Conservation (phyloP, 345 rosid species). For the Citrus reticulata region DNA sequence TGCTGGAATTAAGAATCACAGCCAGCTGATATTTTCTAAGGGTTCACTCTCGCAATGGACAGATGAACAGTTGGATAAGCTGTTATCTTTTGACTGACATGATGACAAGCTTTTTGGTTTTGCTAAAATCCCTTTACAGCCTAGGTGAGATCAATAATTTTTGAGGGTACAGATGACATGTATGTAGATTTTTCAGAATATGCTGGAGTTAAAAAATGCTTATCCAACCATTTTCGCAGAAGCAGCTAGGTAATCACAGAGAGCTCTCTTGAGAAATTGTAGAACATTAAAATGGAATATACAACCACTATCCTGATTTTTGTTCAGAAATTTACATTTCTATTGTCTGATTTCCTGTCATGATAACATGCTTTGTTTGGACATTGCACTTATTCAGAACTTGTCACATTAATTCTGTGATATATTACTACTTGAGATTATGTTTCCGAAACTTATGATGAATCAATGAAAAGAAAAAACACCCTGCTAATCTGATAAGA, state of each 20-base stretch:
- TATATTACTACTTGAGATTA: too few relatives aligned
- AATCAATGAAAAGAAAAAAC: not conserved
- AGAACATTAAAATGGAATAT: not conserved
- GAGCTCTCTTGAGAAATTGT: not conserved
- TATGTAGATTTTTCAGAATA: not conserved
- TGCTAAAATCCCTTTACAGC: not conserved
- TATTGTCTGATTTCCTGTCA: too few relatives aligned
- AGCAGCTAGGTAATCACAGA: not conserved
- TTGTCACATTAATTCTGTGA: too few relatives aligned
- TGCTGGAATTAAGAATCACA: constrained; percentile 6
- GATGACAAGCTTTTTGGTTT: not conserved
- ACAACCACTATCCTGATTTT: not conserved
- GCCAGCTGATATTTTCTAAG: constrained; percentile 17
- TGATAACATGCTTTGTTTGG: too few relatives aligned
- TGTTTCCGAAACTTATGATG: not conserved
- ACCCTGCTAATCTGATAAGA: too few relatives aligned
- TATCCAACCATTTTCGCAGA: not conserved
- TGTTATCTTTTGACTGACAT: constrained; percentile 52
- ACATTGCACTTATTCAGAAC: too few relatives aligned
- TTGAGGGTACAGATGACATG: not conserved
- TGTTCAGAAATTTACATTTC: not conserved
- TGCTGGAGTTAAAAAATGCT: not conserved
- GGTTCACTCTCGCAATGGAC: constrained; percentile 67
- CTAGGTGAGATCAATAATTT: not conserved
- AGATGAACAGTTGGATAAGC: constrained; percentile 81